These are phyloP conservation scores for Pseudozyma pruni DNA, from an alignment of 1,284 basidiomycete species.

Conservation along the genomic window DNA sequence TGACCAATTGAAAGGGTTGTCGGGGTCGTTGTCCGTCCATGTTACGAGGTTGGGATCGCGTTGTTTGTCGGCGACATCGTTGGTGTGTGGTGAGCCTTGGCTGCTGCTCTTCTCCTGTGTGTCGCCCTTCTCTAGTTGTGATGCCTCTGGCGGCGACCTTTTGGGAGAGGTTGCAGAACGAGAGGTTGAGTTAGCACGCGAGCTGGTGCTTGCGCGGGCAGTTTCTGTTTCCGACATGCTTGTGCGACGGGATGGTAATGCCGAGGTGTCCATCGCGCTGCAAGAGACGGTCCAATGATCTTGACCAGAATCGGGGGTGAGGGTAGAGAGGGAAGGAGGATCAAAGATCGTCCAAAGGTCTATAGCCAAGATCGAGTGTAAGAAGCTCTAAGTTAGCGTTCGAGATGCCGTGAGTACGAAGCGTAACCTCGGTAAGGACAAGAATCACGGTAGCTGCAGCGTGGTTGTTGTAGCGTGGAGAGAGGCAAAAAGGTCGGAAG, in stretches of 20 bases:
- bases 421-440: too few relatives aligned
- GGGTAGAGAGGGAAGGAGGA: slow-evolving; percentile 1
- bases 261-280: slow-evolving; percentile 28
- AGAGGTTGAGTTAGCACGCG: slow-evolving; percentile 16
- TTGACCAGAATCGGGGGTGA: background rate
- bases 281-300: background rate
- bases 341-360: too few relatives aligned
- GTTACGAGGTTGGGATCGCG: slow-evolving; percentile 43
- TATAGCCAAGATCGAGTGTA: too few relatives aligned
- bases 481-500: too few relatives aligned
- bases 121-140: slow-evolving; percentile 13
- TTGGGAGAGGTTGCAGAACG: slow-evolving; percentile 6
- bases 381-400: too few relatives aligned
- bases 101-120: background rate
- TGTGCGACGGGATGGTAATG: slow-evolving; percentile 25
- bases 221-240: slow-evolving; percentile 29
- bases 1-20: slow-evolving; percentile 51
- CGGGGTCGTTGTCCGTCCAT: slow-evolving; percentile 38
- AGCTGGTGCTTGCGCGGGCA: slow-evolving; percentile 30
- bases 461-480: too few relatives aligned
- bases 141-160: slow-evolving; percentile 12
- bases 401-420: too few relatives aligned
- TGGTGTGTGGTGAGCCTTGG: background rate
- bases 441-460: too few relatives aligned
- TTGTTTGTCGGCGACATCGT: background rate